Conservation (phyloP, 1,284 basidiomycete species). For the Prillingera fragicola region DNA sequence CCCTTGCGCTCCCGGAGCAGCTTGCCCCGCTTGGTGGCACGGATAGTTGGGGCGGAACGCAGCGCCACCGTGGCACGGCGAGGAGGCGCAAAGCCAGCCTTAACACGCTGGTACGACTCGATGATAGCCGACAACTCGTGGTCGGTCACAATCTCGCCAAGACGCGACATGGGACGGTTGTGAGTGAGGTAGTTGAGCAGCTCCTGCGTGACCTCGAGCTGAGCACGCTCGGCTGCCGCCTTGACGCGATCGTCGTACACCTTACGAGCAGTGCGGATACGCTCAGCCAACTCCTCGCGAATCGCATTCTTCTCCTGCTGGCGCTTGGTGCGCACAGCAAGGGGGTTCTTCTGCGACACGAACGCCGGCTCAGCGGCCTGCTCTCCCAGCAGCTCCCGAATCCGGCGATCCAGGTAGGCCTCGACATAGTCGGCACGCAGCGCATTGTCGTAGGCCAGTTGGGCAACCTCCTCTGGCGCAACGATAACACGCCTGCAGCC, state of each 20-base stretch:
- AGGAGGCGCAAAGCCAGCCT: conserved; percentile 7
- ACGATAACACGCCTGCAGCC: conserved; percentile 13
- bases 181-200: conserved; percentile 22
- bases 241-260: conserved; percentile 31
- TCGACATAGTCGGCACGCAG: conserved; percentile 20
- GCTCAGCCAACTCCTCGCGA: conserved; percentile 26
- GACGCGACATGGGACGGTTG: conserved; percentile 16
- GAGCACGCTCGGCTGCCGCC: conserved; percentile 16
- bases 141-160: conserved; percentile 15
- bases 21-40: background rate
- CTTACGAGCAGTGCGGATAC: conserved; percentile 18
- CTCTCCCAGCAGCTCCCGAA: background rate
- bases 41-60: background rate
- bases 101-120: conserved; percentile 13
- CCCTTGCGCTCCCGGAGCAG: background rate
- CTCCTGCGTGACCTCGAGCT: conserved; percentile 17
- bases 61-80: background rate
- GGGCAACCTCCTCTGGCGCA: conserved; percentile 17
- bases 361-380: background rate
- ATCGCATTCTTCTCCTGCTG: conserved; percentile 14
- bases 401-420: conserved; percentile 12
- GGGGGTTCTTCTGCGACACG: background rate
- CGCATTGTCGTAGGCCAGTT: conserved; percentile 33
- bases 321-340: background rate
- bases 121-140: conserved; percentile 13